Percentiles rank a stretch among this genome's conserved stretches.
These are phyloP conservation scores for Saccharomycopsis amapae DNA, from an alignment of 805 yeast species.

Conservation along the genomic window DNA sequence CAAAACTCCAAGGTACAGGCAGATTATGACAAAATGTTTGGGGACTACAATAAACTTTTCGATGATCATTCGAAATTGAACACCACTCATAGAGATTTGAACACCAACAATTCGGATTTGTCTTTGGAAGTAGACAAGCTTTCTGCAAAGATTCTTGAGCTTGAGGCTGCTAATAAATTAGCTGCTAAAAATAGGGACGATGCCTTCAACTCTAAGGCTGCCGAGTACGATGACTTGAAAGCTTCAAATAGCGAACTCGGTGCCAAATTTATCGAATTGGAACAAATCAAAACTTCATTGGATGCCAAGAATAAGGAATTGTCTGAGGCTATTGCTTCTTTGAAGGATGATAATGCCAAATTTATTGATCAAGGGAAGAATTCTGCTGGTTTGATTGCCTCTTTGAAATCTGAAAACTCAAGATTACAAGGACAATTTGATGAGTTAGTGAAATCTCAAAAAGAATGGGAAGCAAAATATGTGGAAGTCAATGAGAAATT, in stretches of 20 bases:
- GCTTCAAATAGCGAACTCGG: no score
- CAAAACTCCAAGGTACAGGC: constrained; percentile 8
- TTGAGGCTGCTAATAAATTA: constrained; percentile 1
- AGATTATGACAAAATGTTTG: constrained; percentile 16
- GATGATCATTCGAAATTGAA: constrained; percentile 9
- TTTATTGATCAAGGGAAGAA: not conserved
- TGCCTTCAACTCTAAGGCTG: not conserved
- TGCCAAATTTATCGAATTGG: not conserved
- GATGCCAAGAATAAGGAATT: not conserved
- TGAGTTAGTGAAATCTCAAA: not conserved
- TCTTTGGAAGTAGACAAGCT: not conserved
- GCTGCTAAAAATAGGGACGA: no score
- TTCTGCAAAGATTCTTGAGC: not conserved
- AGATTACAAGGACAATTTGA: not conserved
- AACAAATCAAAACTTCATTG: not conserved
- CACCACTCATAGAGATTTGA: constrained; percentile 1
- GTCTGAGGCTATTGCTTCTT: not conserved
- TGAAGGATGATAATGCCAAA: not conserved
- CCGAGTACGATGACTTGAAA: not conserved
- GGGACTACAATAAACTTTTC: constrained; percentile 16
- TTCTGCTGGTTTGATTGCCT: not conserved
- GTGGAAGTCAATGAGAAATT: not conserved
- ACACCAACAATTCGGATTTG: not conserved
- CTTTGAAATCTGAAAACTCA: constrained; percentile 3
- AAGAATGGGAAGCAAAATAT: not conserved